Evolutionary conservation across 768 basidiomycete genomes (phyloP), one percentile per base, ranked within the genome.

Genomic region (Mycena indigotica): DNA sequence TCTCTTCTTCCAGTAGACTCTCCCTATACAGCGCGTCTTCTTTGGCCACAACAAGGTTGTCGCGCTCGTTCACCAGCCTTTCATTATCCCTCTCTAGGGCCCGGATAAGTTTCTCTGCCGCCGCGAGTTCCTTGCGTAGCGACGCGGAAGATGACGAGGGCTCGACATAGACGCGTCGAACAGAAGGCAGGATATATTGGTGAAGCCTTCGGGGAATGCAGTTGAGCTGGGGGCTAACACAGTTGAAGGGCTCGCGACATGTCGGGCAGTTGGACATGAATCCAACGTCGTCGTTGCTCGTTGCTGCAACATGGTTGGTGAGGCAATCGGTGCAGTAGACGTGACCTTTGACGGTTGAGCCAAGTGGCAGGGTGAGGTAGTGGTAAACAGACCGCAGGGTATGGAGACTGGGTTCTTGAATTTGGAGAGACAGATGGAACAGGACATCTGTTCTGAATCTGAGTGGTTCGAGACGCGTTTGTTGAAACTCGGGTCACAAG

Each of bases 301-400:
- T 71, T 0, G 67, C 62, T 50, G 76, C 75, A n/a, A 78, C 74
- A 50, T 77, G 68, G 45, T 69, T 70, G 3, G 72, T 70, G n/a
- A 88, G 74, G 60, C 87, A 88, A 16, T 73, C 70, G 56, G 78
- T 77, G 69, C 87, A 88, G 66, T 84, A 84, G 15, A 88, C 72
- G 61, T 88, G 87, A 19, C 87, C 87, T 88, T 35, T 35, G 17
- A 29, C 19, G 25, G 46, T 1, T 4, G 32, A 44, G 55, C 52
- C 60, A 30, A 58, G 24, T 21, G 39, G 24, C 57, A 44, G 10
- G 19, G 19, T 35, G 13, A 32, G 16, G 21, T 29, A 12, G 26
- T 28, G n/a, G 13, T 19, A n/a, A 21, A 64, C 81, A 56, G 60
- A 87, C 86, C 86, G 66, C 87, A 88, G 12, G 86, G 85, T 1